Base-by-base conservation (phyloP, 2,329 filamentous ascomycete species). In the Epichloe sibirici region DNA sequence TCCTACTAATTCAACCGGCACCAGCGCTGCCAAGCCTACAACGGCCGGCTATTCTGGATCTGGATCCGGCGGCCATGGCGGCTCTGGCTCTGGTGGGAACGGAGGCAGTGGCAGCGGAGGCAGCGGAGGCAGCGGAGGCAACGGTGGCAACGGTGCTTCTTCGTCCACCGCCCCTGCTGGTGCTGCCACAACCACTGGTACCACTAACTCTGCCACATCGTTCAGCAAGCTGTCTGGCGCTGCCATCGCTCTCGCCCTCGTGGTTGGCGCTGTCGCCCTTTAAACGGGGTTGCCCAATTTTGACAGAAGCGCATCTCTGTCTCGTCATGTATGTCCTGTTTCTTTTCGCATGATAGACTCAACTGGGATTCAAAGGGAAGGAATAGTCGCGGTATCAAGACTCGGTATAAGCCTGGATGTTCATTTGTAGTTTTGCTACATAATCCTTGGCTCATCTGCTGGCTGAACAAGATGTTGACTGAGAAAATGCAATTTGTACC, bases 161-260 rank as follows among this genome's bases (percentile, higher is more conserved):
- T 44, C 47, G 31, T 28, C 42, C 31, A 48, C 37, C 9, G 1
- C 31, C 21, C 15, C 50, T 49, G 45, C 49, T 17, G 34, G 48
- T 44, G 39, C 15, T 25, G 25, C 40, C 35, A 37, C 40, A 15
- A 25, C 17, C 31, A 13, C 51, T 21, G 8, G 39, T 15, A 23
- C 28, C 23, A 15, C 17, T 5, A 48, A 13, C 25, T 40, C 39
- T 11, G 46, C 43, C n/a, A 38, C 50, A 34, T 40, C 56, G 13
- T 49, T 55, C 25, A 45, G 49, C 23, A 53, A 49, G 38, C n/a
- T 57, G 31, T 58, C 57, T 17, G 57, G 52, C 11, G 57, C 48
- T 44, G 55, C 54, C 53, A 52, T 56, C 17, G 57, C 53, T 45
- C 39, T 57, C 6, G 55, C 57, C 34, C 23, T 56, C 17, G 8